Percentiles rank a stretch among this genome's conserved stretches.
Evolutionary conservation across 2,329 filamentous ascomycete species (phyloP).

Genomic region (Curvularia verruculosa): DNA sequence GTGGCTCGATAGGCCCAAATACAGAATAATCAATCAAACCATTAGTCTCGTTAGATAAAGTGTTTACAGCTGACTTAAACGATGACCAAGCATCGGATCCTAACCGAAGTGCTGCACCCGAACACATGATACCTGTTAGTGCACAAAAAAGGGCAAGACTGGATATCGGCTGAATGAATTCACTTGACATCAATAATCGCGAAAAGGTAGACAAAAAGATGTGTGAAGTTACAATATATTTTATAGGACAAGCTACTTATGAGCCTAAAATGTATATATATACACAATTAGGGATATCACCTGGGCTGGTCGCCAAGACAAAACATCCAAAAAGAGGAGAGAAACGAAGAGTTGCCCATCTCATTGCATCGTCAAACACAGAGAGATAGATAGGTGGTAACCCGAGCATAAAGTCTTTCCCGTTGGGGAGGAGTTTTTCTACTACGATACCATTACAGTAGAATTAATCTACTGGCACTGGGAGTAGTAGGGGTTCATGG

Average conservation of each 20-base stretch:
- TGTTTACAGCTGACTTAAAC: no score
- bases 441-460: background rate
- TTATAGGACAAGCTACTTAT: background rate
- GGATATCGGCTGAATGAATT: background rate
- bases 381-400: background rate
- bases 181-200: background rate
- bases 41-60: no score
- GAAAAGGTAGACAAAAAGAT: background rate
- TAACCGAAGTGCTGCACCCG: no score
- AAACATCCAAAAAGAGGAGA: background rate
- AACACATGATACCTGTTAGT: no score
- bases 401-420: background rate
- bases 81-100: no score
- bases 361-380: background rate
- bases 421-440: background rate
- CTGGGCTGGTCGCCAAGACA: background rate
- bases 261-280: background rate
- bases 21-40: no score
- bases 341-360: background rate
- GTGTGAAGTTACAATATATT: background rate
- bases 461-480: constrained; percentile 17
- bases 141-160: no score
- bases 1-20: no score
- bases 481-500: constrained; percentile 25
- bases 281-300: background rate